Evolutionary conservation across 805 yeast genomes (phyloP).

Genomic region (Tetrapisispora fleetii): DNA sequence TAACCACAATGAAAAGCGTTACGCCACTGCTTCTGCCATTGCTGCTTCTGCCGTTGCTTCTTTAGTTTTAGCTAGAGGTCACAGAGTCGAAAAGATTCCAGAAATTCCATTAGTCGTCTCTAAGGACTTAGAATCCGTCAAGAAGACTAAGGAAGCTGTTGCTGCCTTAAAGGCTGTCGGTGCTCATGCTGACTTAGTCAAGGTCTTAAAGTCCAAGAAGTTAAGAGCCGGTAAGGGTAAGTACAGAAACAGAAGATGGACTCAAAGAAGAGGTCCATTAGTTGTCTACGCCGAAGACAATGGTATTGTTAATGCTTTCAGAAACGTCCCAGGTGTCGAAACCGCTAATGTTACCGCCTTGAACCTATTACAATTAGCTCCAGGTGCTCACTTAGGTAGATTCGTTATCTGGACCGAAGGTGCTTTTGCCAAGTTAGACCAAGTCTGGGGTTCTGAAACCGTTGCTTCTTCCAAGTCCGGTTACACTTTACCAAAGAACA

Average conservation of each 20-base stretch:
- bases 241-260: slow-evolving; percentile 98
- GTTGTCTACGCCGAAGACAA: slow-evolving; percentile 97
- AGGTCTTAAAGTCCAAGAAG: slow-evolving; percentile 97
- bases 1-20: slow-evolving; percentile 99
- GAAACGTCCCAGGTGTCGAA: slow-evolving; percentile 99
- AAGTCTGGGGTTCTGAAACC: slow-evolving; percentile 92
- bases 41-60: slow-evolving; percentile 99
- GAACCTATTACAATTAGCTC: slow-evolving; percentile 96
- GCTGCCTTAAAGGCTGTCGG: slow-evolving; percentile 97
- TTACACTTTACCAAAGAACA: slow-evolving; percentile 89
- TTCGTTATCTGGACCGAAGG: slow-evolving; percentile 99
- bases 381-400: slow-evolving; percentile 99
- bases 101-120: slow-evolving; percentile 98
- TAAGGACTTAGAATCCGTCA: slow-evolving; percentile 81
- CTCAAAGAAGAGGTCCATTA: slow-evolving; percentile 99
- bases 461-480: slow-evolving; percentile 76
- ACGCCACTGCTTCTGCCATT: slow-evolving; percentile 98
- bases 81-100: slow-evolving; percentile 96
- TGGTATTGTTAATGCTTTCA: slow-evolving; percentile 96
- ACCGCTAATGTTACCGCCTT: slow-evolving; percentile 84
- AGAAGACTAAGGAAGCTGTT: slow-evolving; percentile 97
- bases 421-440: slow-evolving; percentile 94
- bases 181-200: slow-evolving; percentile 96
- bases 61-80: slow-evolving; percentile 98
- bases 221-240: slow-evolving; percentile 99